phyloP scores from a whole-genome alignment of 2,329 filamentous ascomycete species.

The Beauveria sp. region DNA sequence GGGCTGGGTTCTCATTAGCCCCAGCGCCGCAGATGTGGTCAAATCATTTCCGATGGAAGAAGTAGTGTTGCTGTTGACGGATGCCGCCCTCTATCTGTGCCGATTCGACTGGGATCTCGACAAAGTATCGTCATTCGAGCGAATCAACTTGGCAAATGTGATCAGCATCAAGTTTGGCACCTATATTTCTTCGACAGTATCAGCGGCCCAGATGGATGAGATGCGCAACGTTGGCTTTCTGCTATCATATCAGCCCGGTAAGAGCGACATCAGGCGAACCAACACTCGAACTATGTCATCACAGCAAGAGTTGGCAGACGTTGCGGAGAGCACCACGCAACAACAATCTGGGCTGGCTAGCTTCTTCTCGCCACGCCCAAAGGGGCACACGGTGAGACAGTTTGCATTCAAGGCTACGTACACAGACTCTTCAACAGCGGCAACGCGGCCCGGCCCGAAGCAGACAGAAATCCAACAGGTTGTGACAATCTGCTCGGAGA shows the following conservation, averaged over 20 bases:
- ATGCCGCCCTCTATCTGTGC: slow-evolving; percentile 78
- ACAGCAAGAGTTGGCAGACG: slow-evolving; percentile 24
- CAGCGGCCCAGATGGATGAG: slow-evolving; percentile 68
- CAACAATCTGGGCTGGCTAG: slow-evolving; percentile 30
- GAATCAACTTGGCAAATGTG: slow-evolving; percentile 69
- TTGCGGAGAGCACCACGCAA: slow-evolving; percentile 17
- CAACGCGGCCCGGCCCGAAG: slow-evolving; percentile 38
- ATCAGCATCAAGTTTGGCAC: slow-evolving; percentile 68
- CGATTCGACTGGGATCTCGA: slow-evolving; percentile 92
- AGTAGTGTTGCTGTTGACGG: slow-evolving; percentile 77
- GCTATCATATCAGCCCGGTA: slow-evolving; percentile 65
- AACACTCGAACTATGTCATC: slow-evolving; percentile 77
- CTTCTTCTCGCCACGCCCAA: slow-evolving; percentile 33
- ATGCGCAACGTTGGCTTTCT: slow-evolving; percentile 77
- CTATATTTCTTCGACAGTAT: slow-evolving; percentile 85
- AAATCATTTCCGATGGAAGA: slow-evolving; percentile 75
- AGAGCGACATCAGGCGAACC: slow-evolving; percentile 64
- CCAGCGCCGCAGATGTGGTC: slow-evolving; percentile 61
- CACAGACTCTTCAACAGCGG: slow-evolving; percentile 44
- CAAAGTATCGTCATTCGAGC: slow-evolving; percentile 87
- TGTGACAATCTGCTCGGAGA: slow-evolving; percentile 64
- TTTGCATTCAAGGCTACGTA: slow-evolving; percentile 51
- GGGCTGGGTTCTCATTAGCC: slow-evolving; percentile 83
- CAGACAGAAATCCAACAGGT: slow-evolving; percentile 50
- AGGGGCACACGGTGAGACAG: slow-evolving; percentile 28